Base-by-base conservation (phyloP, 73 alveolate genomes). In the Tetrahymena elliotti region DNA sequence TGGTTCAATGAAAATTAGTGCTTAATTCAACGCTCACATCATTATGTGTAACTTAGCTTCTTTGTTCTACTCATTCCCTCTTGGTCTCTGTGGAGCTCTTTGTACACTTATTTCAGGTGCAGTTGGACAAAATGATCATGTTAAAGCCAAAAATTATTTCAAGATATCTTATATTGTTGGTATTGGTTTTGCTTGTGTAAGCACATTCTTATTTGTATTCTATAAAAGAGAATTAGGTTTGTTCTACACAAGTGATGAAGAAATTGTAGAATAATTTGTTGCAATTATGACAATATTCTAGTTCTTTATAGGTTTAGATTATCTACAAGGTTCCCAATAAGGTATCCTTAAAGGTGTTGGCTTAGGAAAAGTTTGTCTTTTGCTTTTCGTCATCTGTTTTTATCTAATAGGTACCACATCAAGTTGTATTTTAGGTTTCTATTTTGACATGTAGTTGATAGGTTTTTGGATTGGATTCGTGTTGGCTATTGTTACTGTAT, bases 81-180 rank as follows among this genome's bases (percentile, higher is more conserved):
- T 68, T 68, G 88, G 88, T n/a, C 88, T 68, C 88, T 68, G 88
- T 68, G 88, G 88, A 27, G 88, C 88, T 31, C 88, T 68, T 68
- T 68, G 88, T 31, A 68, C 88, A n/a, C 88, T 68, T 68, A 68
- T 68, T 2, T 68, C 88, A 2, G n/a, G n/a, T 68, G 88, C 88
- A 27, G 88, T 68, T 22, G 88, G 88, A 68, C 36, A 68, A 2
- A 68, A 68, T 24, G 88, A 68, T 11, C 38, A 68, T 11, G 88
- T 68, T 24, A 68, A 68, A 68, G 88, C 88, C 16, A 68, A 68
- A 31, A 68, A 68, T 36, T 68, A 68, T 31, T 68, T 68, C 38
- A 68, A 68, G 22, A 68, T 68, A n/a, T 68, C 88, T 68, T 68
- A 68, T 68, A 68, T 68, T 27, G 88, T 68, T 10, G 88, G 88